Conservation (phyloP, 306 rosid species). For the Fragaria nilgerrensis region DNA sequence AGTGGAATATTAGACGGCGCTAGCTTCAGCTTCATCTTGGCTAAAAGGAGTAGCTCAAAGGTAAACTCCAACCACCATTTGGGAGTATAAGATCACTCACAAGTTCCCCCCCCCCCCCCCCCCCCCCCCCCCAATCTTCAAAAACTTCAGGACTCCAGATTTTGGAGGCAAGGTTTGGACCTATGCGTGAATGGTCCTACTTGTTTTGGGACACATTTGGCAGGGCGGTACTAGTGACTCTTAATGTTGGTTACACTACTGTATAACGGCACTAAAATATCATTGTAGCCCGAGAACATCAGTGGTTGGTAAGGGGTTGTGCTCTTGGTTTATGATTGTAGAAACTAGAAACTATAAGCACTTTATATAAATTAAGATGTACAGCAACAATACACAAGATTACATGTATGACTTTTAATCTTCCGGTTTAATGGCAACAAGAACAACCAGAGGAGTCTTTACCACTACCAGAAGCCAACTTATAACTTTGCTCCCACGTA, state of each 20-base stretch:
- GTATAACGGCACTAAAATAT: background rate
- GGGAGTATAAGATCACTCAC: background rate
- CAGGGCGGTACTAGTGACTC: background rate
- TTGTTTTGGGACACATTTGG: background rate
- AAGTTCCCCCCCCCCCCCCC: no score
- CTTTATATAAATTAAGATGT: background rate
- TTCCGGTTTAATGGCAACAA: slow-evolving; percentile 43
- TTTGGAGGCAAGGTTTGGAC: no score
- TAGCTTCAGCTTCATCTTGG: no score
- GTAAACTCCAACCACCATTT: no score
- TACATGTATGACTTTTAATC: background rate
- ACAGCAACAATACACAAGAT: background rate
- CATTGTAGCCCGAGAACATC: background rate
- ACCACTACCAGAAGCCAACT: slow-evolving; percentile 41
- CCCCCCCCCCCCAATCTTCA: background rate
- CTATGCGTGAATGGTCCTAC: no score
- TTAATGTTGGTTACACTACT: background rate
- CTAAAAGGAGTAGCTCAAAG: no score
- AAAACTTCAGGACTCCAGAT: no score
- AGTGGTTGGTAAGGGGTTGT: background rate
- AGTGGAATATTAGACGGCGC: no score
- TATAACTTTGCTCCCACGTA: slow-evolving; percentile 68
- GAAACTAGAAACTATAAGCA: background rate
- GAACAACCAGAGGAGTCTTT: slow-evolving; percentile 42
- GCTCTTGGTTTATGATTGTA: background rate